Conservation (phyloP, 2,329 filamentous ascomycete genomes). For the Aspergillus niger region DNA sequence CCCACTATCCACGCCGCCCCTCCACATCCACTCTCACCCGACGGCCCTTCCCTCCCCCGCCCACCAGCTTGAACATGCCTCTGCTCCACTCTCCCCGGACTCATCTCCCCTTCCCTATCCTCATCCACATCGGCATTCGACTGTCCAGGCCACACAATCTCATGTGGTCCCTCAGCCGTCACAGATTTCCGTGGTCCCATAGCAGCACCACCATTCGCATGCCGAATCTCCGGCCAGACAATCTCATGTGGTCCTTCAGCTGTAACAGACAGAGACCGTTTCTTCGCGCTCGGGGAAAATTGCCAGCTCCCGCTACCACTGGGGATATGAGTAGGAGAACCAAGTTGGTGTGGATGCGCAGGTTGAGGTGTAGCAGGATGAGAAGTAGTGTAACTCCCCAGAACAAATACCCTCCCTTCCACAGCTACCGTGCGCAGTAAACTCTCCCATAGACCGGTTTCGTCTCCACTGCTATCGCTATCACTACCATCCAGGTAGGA, state of each 20-base stretch:
- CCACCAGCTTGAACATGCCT: too few species aligned
- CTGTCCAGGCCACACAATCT: constrained; percentile 48
- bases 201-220: neutral
- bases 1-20: neutral
- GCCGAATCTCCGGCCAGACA: neutral
- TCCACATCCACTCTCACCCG: too few species aligned
- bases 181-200: constrained; percentile 24
- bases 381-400: neutral
- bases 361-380: too few species aligned
- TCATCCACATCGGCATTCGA: neutral
- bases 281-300: neutral
- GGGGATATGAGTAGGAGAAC: too few species aligned
- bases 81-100: neutral
- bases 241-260: neutral
- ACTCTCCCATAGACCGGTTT: neutral
- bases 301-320: too few species aligned
- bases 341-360: too few species aligned
- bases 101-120: neutral
- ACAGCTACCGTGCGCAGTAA: neutral
- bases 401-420: neutral
- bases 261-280: neutral
- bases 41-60: too few species aligned
- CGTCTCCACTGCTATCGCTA: neutral
- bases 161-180: constrained; percentile 46
- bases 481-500: neutral